A percentile compares a stretch with the other conserved stretches of the same genome.
These are phyloP conservation scores for Schrenkiella parvula DNA, from an alignment of 345 rosid genomes.

Conservation along the genomic window DNA sequence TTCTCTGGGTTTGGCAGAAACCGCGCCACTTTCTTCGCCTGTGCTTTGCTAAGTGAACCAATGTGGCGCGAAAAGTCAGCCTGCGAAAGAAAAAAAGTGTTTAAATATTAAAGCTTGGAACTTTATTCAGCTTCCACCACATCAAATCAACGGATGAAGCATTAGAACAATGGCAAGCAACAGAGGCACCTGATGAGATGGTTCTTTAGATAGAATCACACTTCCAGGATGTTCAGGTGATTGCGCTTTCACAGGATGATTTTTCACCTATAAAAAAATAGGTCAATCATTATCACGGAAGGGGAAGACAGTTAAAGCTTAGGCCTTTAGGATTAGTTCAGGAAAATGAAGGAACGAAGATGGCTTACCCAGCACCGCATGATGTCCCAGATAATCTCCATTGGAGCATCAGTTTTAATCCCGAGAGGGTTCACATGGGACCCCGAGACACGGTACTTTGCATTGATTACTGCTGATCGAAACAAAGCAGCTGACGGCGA, in stretches of 20 bases:
- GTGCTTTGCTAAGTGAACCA: constrained; percentile 94
- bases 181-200: constrained; percentile 60
- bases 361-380: constrained; percentile 98
- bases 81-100: constrained; percentile 35
- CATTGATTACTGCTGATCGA: constrained; percentile 93
- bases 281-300: neutral
- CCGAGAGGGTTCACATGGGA: constrained; percentile 92
- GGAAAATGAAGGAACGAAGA: neutral
- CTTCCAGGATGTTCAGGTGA: constrained; percentile 81
- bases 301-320: neutral
- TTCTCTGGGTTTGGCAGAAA: constrained; percentile 97
- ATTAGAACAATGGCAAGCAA: neutral
- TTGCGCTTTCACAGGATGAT: constrained; percentile 90
- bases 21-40: constrained; percentile 82
- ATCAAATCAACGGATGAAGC: neutral
- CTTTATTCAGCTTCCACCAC: neutral
- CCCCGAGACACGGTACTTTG: constrained; percentile 88
- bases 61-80: constrained; percentile 87
- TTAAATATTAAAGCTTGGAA: neutral
- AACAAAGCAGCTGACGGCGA: constrained; percentile 95
- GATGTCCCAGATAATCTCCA: constrained; percentile 97
- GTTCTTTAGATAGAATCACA: constrained; percentile 87
- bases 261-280: constrained; percentile 56
- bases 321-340: neutral
- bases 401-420: constrained; percentile 97